Evolutionary conservation across 345 rosid species (phyloP).

Genomic region (Citrus hindsii): DNA sequence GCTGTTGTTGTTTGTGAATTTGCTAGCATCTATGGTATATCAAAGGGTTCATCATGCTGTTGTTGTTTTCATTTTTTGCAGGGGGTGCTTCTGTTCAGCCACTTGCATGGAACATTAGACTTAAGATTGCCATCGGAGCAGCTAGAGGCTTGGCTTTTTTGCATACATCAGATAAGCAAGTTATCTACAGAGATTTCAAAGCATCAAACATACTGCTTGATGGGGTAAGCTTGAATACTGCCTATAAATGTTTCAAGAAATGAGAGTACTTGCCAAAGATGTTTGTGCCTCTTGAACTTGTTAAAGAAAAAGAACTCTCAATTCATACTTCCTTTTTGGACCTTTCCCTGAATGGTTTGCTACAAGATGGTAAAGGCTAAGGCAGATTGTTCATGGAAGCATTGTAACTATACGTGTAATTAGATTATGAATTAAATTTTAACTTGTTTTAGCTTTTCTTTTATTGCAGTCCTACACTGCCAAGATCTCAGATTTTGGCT

Average conservation of each 20-base stretch:
- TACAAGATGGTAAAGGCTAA: neutral
- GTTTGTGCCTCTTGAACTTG: neutral
- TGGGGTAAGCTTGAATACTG: constrained; percentile 47
- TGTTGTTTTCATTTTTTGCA: constrained; percentile 23
- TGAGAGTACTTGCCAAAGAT: neutral
- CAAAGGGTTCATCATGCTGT: neutral
- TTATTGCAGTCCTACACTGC: constrained; percentile 70
- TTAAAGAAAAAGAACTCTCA: neutral
- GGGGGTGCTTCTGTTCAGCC: constrained; percentile 84
- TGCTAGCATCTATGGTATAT: neutral
- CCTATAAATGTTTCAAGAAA: neutral
- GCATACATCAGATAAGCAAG: constrained; percentile 81
- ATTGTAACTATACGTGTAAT: neutral
- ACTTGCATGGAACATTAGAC: constrained; percentile 68
- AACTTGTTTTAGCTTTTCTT: constrained; percentile 3
- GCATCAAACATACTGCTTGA: constrained; percentile 91
- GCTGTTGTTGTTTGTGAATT: neutral
- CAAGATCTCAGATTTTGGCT: constrained; percentile 91
- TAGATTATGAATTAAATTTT: neutral
- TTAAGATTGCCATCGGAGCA: constrained; percentile 81
- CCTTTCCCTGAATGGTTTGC: neutral
- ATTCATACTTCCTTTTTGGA: neutral
- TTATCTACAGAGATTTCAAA: constrained; percentile 89
- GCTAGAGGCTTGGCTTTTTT: constrained; percentile 76
- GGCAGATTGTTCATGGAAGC: neutral